phyloP scores from a whole-genome alignment of 73 alveolate genomes.

The Blepharisma japonicum region DNA sequence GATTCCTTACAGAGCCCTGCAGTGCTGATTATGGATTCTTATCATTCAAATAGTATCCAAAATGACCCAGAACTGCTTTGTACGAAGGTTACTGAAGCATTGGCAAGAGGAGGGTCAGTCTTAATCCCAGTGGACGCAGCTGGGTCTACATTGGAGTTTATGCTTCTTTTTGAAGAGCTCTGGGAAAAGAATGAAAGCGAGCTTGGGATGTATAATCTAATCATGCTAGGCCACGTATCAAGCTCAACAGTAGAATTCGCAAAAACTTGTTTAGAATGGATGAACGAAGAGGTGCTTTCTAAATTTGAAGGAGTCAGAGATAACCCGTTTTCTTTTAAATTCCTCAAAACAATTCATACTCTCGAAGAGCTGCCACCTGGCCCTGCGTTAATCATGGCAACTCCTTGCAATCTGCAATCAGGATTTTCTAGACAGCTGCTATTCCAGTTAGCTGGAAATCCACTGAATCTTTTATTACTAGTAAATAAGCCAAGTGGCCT shows the following conservation, averaged over 20 bases:
- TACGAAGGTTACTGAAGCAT: not conserved
- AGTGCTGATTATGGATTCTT: not conserved
- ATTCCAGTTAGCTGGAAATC: not conserved
- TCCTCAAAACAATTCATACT: not conserved
- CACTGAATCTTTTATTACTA: not conserved
- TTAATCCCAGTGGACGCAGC: slow-evolving; percentile 8
- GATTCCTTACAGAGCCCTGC: slow-evolving; percentile 14
- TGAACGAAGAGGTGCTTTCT: not conserved
- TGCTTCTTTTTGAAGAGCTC: not conserved
- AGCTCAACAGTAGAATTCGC: slow-evolving; percentile 11
- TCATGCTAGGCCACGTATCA: slow-evolving; percentile 1
- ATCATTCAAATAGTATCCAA: not conserved
- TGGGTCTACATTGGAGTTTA: not conserved
- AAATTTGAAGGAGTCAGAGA: not conserved
- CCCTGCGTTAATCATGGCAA: slow-evolving; percentile 9
- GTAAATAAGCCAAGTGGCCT: not conserved
- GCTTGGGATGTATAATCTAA: not conserved
- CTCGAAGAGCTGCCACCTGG: not conserved
- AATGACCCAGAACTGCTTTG: not conserved
- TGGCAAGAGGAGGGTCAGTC: slow-evolving; percentile 21
- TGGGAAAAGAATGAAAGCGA: slow-evolving; percentile 19
- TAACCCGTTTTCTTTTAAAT: not conserved
- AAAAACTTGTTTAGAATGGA: slow-evolving; percentile 19
- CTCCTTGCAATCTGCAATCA: slow-evolving; percentile 2
- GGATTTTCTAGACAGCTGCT: slow-evolving; percentile 15